Percentiles rank a stretch among this genome's conserved stretches.
Conservation (phyloP, 2,329 filamentous ascomycete species). For the Cladobotryum mycophilum region DNA sequence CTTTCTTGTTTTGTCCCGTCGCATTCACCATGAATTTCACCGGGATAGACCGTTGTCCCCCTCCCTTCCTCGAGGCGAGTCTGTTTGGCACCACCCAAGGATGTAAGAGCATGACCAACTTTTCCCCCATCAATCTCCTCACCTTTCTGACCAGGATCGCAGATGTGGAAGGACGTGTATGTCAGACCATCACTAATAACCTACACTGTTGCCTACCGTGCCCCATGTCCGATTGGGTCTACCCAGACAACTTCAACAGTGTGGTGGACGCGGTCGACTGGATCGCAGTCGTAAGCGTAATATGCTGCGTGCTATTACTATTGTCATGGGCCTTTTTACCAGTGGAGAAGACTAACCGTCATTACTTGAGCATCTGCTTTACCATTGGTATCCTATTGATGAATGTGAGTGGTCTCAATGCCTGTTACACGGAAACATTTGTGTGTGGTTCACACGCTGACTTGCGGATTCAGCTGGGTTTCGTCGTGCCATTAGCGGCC, state of each 20-base stretch:
- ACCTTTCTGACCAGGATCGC: constrained; percentile 10
- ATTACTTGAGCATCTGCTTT: constrained; percentile 88
- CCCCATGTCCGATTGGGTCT: constrained; percentile 73
- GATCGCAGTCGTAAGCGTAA: constrained; percentile 68
- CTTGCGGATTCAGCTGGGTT: constrained; percentile 59
- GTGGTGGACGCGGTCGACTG: constrained; percentile 68
- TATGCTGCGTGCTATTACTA: constrained; percentile 69
- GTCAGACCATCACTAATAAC: constrained; percentile 41
- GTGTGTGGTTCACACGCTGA: constrained; percentile 14
- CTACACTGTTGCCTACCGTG: constrained; percentile 82
- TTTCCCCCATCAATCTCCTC: neutral
- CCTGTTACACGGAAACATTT: neutral
- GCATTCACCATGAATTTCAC: constrained; percentile 23
- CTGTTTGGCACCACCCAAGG: constrained; percentile 56
- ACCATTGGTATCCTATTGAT: constrained; percentile 70
- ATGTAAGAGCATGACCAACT: constrained; percentile 44
- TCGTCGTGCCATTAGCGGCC: constrained; percentile 78
- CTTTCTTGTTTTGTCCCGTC: neutral
- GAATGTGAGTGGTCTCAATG: constrained; percentile 53
- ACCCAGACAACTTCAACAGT: constrained; percentile 52
- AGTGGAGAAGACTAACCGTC: constrained; percentile 80
- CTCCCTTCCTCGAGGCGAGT: constrained; percentile 62
- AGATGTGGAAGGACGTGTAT: constrained; percentile 54
- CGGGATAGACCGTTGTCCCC: constrained; percentile 50
- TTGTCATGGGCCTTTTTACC: constrained; percentile 75